phyloP scores from a whole-genome alignment of 2,329 filamentous ascomycete species.

The Xylaria sp. region DNA sequence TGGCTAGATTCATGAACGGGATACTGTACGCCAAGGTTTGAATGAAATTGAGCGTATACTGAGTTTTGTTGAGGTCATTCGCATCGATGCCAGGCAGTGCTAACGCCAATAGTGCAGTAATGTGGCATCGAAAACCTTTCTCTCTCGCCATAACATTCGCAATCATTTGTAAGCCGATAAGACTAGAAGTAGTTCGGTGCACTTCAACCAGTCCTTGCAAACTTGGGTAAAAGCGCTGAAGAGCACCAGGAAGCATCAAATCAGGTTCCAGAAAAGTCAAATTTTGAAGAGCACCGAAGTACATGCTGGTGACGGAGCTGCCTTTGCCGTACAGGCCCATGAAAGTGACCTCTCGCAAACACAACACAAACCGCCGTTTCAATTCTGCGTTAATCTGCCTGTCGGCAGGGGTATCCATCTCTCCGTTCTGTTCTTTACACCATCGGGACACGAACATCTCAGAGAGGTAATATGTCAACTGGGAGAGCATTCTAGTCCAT shows the following conservation, averaged over 20 bases:
- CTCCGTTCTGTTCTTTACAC: slow-evolving; percentile 93
- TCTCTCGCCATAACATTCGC: slow-evolving; percentile 89
- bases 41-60: slow-evolving; percentile 93
- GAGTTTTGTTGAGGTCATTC: slow-evolving; percentile 95
- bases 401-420: slow-evolving; percentile 83
- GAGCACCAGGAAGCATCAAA: slow-evolving; percentile 86
- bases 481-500: slow-evolving; percentile 89
- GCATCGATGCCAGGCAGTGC: slow-evolving; percentile 95
- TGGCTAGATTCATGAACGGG: slow-evolving; percentile 82
- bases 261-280: slow-evolving; percentile 90
- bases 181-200: slow-evolving; percentile 90
- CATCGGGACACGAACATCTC: slow-evolving; percentile 97
- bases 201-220: slow-evolving; percentile 97
- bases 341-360: slow-evolving; percentile 89
- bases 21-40: slow-evolving; percentile 97
- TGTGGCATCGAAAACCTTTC: slow-evolving; percentile 95
- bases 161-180: slow-evolving; percentile 90
- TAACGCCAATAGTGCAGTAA: slow-evolving; percentile 90
- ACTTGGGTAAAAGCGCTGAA: slow-evolving; percentile 96
- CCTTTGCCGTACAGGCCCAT: slow-evolving; percentile 99
- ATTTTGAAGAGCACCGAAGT: slow-evolving; percentile 86
- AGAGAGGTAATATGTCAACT: slow-evolving; percentile 88
- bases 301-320: slow-evolving; percentile 87
- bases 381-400: slow-evolving; percentile 80
- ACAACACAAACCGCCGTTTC: slow-evolving; percentile 86